These are phyloP conservation scores for Lactifluus volemus DNA, from an alignment of 768 basidiomycete species.

Conservation along the genomic window DNA sequence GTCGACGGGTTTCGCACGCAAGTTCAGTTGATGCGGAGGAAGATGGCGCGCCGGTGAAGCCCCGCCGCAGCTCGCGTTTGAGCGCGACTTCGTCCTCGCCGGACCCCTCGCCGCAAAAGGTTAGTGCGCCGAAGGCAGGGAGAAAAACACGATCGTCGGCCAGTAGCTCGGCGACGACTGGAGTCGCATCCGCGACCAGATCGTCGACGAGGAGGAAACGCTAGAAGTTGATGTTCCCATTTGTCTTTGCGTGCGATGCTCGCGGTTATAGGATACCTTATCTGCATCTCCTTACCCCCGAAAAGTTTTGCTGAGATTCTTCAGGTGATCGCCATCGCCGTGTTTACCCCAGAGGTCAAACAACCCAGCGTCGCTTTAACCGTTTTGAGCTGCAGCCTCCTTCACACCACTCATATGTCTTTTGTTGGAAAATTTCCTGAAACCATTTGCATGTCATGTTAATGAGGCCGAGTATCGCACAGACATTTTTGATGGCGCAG, in stretches of 20 bases:
- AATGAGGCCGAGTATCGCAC: too few species aligned
- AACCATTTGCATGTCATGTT: too few species aligned
- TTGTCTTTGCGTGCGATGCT: not conserved
- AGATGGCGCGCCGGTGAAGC: not conserved
- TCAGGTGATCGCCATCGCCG: too few species aligned
- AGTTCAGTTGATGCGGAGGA: conserved; percentile 10
- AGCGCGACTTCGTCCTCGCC: conserved; percentile 18
- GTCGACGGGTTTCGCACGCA: conserved; percentile 5
- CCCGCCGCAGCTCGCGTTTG: conserved; percentile 19
- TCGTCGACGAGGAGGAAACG: conserved; percentile 14
- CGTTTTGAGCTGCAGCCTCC: too few species aligned
- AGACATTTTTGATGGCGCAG: too few species aligned
- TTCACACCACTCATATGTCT: too few species aligned
- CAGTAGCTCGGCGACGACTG: conserved; percentile 20
- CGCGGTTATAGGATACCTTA: not conserved
- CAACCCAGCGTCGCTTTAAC: too few species aligned
- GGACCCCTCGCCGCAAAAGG: conserved; percentile 17
- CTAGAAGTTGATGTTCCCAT: not conserved
- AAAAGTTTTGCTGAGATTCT: too few species aligned
- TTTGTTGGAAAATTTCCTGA: too few species aligned
- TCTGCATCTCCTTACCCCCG: too few species aligned
- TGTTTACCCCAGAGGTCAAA: too few species aligned
- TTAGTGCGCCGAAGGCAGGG: conserved; percentile 3
- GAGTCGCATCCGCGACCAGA: conserved; percentile 2
- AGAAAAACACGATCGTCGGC: conserved; percentile 4